Evolutionary conservation across 768 basidiomycete genomes (phyloP).

Genomic region (Tylopilus vinaceipallidus): DNA sequence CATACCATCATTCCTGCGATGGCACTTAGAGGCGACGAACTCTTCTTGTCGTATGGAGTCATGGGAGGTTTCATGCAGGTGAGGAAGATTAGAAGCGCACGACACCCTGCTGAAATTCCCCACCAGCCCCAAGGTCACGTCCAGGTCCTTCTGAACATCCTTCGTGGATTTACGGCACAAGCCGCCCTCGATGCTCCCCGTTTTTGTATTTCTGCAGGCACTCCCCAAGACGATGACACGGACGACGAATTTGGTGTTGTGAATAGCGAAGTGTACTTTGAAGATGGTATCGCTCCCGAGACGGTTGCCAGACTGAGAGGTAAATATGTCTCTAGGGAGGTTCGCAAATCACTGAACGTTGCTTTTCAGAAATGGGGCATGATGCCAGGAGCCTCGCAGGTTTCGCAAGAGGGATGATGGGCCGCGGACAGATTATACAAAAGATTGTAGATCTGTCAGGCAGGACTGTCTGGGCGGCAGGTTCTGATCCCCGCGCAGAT

Average conservation of each 20-base stretch:
- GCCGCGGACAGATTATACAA: conserved; percentile 90
- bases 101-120: not conserved
- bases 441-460: conserved; percentile 65
- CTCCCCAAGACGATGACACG: conserved; percentile 54
- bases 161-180: conserved; percentile 85
- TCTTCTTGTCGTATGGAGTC: conserved; percentile 87
- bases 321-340: conserved; percentile 28
- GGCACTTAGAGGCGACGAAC: conserved; percentile 71
- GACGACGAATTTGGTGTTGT: conserved; percentile 53
- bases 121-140: conserved; percentile 90
- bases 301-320: conserved; percentile 69
- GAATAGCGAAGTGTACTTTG: conserved; percentile 86
- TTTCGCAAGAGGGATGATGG: conserved; percentile 63
- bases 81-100: conserved; percentile 1
- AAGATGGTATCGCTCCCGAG: conserved; percentile 70
- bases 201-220: conserved; percentile 91
- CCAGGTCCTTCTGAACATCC: conserved; percentile 88
- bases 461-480: conserved; percentile 88
- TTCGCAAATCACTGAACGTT: conserved; percentile 1
- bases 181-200: conserved; percentile 91
- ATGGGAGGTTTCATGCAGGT: conserved; percentile 94
- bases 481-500: conserved; percentile 85
- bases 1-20: conserved; percentile 95
- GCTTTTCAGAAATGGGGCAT: conserved; percentile 79
- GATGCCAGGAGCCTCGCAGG: conserved; percentile 64